Conservation (phyloP, 2,329 filamentous ascomycete genomes). For the Neopestalotiopsis rosae region DNA sequence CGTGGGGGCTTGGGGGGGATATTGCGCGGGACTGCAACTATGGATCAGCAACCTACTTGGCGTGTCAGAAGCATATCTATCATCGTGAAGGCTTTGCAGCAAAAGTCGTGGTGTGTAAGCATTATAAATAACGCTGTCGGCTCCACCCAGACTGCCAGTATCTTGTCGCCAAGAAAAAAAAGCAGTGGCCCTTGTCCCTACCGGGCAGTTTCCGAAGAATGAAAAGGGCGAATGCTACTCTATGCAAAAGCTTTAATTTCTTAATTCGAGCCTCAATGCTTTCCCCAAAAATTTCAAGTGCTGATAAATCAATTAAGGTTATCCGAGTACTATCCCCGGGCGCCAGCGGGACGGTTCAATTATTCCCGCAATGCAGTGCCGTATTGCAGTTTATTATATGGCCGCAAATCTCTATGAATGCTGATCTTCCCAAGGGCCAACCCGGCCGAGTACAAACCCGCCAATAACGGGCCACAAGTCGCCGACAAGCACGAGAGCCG, state of each 20-base stretch:
- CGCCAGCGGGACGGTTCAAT: too few species aligned
- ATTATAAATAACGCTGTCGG: conserved; percentile 9
- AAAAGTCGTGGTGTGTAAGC: conserved; percentile 1
- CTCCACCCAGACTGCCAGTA: conserved; percentile 1
- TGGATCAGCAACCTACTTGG: conserved; percentile 5
- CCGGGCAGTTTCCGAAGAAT: background rate
- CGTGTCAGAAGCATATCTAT: background rate
- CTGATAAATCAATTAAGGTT: too few species aligned
- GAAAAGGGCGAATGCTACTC: background rate
- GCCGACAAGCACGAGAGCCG: background rate
- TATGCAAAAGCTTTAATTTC: background rate
- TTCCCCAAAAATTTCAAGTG: background rate
- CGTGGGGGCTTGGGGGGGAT: background rate
- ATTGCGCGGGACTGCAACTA: background rate
- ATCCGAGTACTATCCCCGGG: too few species aligned
- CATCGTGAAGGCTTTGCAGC: background rate
- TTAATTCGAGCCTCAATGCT: background rate
- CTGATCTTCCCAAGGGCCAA: too few species aligned
- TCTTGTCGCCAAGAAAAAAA: conserved; percentile 3
- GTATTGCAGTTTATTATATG: too few species aligned
- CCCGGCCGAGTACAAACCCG: background rate
- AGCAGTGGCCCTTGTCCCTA: background rate
- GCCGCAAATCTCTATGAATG: too few species aligned
- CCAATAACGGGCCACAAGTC: background rate
- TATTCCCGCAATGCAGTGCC: too few species aligned